These are phyloP conservation scores for Annulohypoxylon stygium DNA, from an alignment of 495 filamentous ascomycete species.

Conservation along the genomic window DNA sequence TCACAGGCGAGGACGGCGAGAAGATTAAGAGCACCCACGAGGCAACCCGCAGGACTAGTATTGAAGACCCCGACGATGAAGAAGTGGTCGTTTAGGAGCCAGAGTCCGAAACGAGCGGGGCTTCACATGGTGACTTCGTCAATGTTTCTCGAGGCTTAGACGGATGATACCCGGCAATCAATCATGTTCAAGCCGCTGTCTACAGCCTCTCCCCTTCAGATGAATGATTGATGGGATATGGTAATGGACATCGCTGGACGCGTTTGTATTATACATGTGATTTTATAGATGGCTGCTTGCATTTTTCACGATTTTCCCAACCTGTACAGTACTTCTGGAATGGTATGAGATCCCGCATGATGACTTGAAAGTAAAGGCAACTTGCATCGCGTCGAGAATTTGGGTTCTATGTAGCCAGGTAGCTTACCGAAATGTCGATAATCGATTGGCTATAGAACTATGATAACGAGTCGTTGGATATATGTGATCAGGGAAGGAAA, in stretches of 20 bases:
- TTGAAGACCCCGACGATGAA: conserved; percentile 70
- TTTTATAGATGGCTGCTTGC: conserved; percentile 34
- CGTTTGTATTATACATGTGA: conserved; percentile 43
- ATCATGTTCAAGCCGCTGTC: conserved; percentile 12
- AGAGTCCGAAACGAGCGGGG: conserved; percentile 22
- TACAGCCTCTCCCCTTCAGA: background rate
- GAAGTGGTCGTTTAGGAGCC: conserved; percentile 57
- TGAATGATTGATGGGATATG: conserved; percentile 23
- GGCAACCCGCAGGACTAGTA: conserved; percentile 65
- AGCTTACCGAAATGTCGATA: background rate
- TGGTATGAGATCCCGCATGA: conserved; percentile 36
- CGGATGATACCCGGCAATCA: conserved; percentile 32
- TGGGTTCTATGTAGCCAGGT: no score
- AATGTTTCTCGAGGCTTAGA: conserved; percentile 23
- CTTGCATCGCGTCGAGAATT: background rate
- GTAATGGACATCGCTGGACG: conserved; percentile 7
- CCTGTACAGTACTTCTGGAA: conserved; percentile 45
- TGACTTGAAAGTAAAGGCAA: conserved; percentile 2
- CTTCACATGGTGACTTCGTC: conserved; percentile 24
- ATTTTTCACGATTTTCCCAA: conserved; percentile 40
- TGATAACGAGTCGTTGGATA: background rate
- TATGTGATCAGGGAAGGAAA: background rate
- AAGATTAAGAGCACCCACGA: conserved; percentile 64
- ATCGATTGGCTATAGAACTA: background rate
- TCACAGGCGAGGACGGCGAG: conserved; percentile 56